These are phyloP conservation scores for Cladorrhinum samala DNA, from an alignment of 495 filamentous ascomycete species.

Conservation along the genomic window DNA sequence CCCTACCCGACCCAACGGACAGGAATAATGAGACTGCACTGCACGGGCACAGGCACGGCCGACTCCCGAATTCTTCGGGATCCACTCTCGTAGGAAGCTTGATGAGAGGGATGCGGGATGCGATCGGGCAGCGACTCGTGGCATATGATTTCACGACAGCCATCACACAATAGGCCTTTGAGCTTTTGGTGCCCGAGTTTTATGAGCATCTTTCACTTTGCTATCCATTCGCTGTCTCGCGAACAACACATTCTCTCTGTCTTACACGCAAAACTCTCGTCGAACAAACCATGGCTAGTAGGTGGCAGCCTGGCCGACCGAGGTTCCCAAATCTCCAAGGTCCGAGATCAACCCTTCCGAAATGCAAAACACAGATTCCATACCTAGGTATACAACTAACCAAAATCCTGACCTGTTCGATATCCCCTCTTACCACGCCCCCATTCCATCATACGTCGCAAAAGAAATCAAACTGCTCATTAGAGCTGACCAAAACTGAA, in stretches of 20 bases:
- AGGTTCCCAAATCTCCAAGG: too few relatives aligned
- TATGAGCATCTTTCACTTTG: neutral
- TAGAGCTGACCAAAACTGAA: slow-evolving; percentile 25
- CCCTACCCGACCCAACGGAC: too few relatives aligned
- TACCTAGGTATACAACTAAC: neutral
- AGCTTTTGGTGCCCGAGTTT: neutral
- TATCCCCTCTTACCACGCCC: neutral
- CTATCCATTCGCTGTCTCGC: neutral
- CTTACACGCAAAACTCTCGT: too few relatives aligned
- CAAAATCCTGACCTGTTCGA: neutral
- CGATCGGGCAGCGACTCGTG: slow-evolving; percentile 5
- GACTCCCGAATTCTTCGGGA: too few relatives aligned
- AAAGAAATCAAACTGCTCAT: slow-evolving; percentile 33
- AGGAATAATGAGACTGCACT: too few relatives aligned
- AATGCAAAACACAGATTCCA: neutral
- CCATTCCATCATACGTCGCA: slow-evolving; percentile 22
- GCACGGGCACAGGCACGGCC: too few relatives aligned
- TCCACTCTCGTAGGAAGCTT: too few relatives aligned
- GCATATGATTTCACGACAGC: neutral
- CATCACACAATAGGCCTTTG: neutral
- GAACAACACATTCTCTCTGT: neutral
- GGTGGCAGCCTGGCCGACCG: too few relatives aligned
- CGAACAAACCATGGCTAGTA: too few relatives aligned
- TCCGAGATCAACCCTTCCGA: too few relatives aligned
- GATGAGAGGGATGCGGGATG: neutral